Evolutionary conservation across 495 filamentous ascomycete genomes (phyloP).

Genomic region (Annulohypoxylon nitens): DNA sequence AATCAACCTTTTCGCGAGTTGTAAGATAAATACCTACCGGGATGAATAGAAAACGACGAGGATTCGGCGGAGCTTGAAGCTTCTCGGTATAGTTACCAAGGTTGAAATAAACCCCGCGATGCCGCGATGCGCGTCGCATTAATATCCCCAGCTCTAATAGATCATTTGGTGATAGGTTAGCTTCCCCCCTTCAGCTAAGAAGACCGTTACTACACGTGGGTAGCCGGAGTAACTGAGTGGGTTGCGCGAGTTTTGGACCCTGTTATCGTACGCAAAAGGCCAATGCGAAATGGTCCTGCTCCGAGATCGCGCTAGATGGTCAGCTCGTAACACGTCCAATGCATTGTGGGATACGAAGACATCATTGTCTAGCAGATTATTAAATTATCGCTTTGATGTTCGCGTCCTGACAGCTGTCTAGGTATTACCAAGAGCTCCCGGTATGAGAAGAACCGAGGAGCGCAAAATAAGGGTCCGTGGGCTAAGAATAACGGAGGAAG

Average conservation of each 20-base stretch:
- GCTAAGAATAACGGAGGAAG: not conserved
- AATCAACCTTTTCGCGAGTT: not conserved
- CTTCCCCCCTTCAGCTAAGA: not conserved
- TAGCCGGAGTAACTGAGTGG: slow-evolving; percentile 25
- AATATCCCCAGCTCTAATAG: slow-evolving; percentile 10
- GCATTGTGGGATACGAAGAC: not conserved
- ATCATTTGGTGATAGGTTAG: not conserved
- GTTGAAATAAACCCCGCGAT: not conserved
- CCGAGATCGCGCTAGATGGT: not conserved
- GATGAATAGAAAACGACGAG: not conserved
- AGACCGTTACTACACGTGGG: slow-evolving; percentile 13
- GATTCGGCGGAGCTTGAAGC: not conserved
- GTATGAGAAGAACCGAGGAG: not conserved
- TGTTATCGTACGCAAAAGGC: slow-evolving; percentile 17
- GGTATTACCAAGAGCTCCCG: not conserved
- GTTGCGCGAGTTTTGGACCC: slow-evolving; percentile 3
- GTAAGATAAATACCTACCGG: too few relatives aligned
- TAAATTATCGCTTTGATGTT: not conserved
- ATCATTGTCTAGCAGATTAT: not conserved
- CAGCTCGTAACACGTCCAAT: slow-evolving; percentile 10
- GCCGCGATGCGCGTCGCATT: slow-evolving; percentile 4
- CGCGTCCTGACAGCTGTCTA: not conserved
- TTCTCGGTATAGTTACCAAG: not conserved
- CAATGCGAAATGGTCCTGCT: slow-evolving; percentile 2
- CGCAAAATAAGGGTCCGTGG: not conserved